A percentile compares a stretch with the other conserved stretches of the same genome.
These are phyloP conservation scores for Fusarium subglutinans DNA, from an alignment of 2,329 filamentous ascomycete genomes.

Conservation along the genomic window DNA sequence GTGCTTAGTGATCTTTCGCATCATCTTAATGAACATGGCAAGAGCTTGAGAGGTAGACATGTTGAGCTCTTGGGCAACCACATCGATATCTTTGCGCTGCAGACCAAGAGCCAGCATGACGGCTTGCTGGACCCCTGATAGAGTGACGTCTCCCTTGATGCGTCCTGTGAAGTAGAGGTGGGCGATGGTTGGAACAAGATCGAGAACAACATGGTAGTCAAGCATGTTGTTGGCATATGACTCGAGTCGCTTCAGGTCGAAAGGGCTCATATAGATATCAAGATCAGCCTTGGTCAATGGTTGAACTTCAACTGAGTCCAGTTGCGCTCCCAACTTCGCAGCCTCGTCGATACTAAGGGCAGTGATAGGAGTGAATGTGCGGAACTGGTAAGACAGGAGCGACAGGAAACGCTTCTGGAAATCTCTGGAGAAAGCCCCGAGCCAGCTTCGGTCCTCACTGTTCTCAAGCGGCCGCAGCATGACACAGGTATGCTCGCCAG, in stretches of 20 bases:
- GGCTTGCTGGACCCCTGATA: slow-evolving; percentile 85
- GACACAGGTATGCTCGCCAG: slow-evolving; percentile 96
- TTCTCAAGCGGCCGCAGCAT: slow-evolving; percentile 86
- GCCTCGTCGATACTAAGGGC: slow-evolving; percentile 91
- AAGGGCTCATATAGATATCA: slow-evolving; percentile 83
- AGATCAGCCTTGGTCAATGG: slow-evolving; percentile 78
- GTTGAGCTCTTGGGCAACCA: slow-evolving; percentile 79
- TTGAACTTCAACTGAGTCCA: slow-evolving; percentile 62
- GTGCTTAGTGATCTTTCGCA: slow-evolving; percentile 84
- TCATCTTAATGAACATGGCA: slow-evolving; percentile 97
- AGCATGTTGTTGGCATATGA: slow-evolving; percentile 97
- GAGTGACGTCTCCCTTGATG: slow-evolving; percentile 71
- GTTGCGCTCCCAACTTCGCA: slow-evolving; percentile 75
- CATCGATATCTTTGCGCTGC: slow-evolving; percentile 87
- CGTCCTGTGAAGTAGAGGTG: slow-evolving; percentile 85
- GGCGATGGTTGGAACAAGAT: slow-evolving; percentile 86
- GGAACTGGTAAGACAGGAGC: slow-evolving; percentile 92
- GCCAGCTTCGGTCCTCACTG: slow-evolving; percentile 79
- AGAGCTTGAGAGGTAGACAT: slow-evolving; percentile 82
- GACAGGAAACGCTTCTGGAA: slow-evolving; percentile 95
- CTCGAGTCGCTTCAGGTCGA: slow-evolving; percentile 93
- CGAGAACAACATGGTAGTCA: slow-evolving; percentile 96
- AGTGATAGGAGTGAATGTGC: slow-evolving; percentile 78
- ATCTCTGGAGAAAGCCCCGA: slow-evolving; percentile 89
- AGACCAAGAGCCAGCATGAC: slow-evolving; percentile 91